A percentile compares a stretch with the other conserved stretches of the same genome.
Conservation (phyloP, 345 rosid genomes). For the Eucalyptus camaldulensis region DNA sequence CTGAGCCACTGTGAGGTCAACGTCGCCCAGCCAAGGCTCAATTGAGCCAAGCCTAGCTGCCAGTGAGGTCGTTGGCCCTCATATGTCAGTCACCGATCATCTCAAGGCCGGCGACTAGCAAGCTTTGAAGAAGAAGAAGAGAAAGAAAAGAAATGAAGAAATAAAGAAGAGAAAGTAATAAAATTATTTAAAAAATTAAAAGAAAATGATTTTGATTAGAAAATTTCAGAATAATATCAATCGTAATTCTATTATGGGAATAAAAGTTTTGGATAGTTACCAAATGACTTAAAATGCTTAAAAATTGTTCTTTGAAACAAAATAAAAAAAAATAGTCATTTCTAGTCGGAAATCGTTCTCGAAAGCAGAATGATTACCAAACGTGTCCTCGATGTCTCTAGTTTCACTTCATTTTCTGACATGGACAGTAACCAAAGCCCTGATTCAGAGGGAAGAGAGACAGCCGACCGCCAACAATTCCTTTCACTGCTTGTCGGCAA, state of each 20-base stretch:
- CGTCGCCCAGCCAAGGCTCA: too few species aligned
- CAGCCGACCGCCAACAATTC: background rate
- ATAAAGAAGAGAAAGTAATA: too few species aligned
- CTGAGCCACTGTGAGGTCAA: fast-evolving
- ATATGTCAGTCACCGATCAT: fast-evolving
- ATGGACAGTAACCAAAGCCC: background rate
- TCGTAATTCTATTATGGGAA: fast-evolving
- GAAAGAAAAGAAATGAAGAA: too few species aligned
- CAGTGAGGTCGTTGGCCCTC: fast-evolving
- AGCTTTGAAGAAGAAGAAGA: too few species aligned
- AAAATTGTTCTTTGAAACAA: fast-evolving
- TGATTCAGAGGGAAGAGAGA: background rate
- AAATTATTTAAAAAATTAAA: too few species aligned
- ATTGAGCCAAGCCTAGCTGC: too few species aligned
- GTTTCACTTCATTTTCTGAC: background rate
- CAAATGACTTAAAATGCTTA: fast-evolving
- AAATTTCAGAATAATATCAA: fast-evolving
- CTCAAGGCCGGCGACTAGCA: fast-evolving
- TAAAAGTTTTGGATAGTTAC: fast-evolving
- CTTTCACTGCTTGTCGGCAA: background rate
- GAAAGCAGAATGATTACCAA: fast-evolving
- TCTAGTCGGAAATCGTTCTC: fast-evolving
- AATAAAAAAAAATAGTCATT: too few species aligned
- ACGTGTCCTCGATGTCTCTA: fast-evolving
- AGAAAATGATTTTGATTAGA: too few species aligned